These are phyloP conservation scores for Metschnikowia arizonensis DNA, from an alignment of 805 yeast species.

Conservation along the genomic window DNA sequence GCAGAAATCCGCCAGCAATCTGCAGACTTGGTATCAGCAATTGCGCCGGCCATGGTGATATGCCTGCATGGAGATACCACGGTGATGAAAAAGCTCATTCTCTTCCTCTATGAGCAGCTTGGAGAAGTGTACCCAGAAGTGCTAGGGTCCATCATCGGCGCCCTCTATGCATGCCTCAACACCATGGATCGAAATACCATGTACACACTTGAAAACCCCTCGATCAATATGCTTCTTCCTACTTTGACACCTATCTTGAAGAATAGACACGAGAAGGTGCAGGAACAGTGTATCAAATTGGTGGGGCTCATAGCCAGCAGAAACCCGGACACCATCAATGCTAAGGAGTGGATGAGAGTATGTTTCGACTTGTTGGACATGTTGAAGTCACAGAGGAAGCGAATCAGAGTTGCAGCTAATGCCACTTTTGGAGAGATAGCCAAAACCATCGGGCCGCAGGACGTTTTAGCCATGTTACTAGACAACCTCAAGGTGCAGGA, in stretches of 20 bases:
- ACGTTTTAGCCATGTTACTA: constrained; percentile 77
- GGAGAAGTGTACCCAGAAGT: constrained; percentile 97
- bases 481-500: constrained; percentile 89
- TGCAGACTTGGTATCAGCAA: constrained; percentile 64
- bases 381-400: constrained; percentile 73
- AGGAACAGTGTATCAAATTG: constrained; percentile 70
- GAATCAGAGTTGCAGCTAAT: constrained; percentile 80
- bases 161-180: constrained; percentile 58
- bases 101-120: constrained; percentile 79
- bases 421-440: constrained; percentile 89
- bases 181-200: constrained; percentile 56
- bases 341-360: constrained; percentile 96
- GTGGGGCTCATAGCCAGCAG: constrained; percentile 79
- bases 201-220: constrained; percentile 56
- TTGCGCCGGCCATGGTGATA: constrained; percentile 61
- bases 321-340: constrained; percentile 78
- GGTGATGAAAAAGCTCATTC: constrained; percentile 61
- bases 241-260: constrained; percentile 87
- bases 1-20: constrained; percentile 79
- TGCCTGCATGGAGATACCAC: constrained; percentile 56
- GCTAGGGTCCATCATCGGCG: constrained; percentile 76
- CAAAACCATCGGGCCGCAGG: constrained; percentile 92
- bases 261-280: constrained; percentile 87
- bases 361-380: constrained; percentile 87
- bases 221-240: constrained; percentile 76